These are phyloP conservation scores for Aspergillus biplanus DNA, from an alignment of 495 filamentous ascomycete genomes.

Conservation along the genomic window DNA sequence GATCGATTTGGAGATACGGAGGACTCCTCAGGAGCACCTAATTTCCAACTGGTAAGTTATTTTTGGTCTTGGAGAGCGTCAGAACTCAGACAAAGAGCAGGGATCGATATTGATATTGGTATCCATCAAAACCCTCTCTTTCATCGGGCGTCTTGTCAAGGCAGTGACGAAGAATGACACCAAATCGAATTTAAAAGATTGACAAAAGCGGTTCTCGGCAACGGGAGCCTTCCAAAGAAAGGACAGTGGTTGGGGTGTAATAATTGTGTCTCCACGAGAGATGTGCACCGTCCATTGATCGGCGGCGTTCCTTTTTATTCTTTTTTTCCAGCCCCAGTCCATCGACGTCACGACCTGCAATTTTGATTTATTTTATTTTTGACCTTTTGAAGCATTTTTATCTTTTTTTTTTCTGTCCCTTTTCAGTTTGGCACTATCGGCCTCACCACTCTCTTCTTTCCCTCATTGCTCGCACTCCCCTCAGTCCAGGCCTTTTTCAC, in stretches of 20 bases:
- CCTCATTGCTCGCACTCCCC: not conserved
- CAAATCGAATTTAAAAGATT: too few species aligned
- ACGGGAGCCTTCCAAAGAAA: too few species aligned
- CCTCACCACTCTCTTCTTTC: not conserved
- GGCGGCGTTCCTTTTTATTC: conserved; percentile 12
- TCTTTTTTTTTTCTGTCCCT: conserved; percentile 6
- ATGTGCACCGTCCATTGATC: conserved; percentile 8
- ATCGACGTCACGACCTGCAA: conserved; percentile 21
- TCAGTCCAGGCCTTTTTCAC: not conserved
- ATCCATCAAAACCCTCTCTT: too few species aligned
- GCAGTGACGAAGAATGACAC: too few species aligned
- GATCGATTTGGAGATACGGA: conserved; percentile 13
- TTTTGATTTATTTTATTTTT: not conserved
- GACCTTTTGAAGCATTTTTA: not conserved
- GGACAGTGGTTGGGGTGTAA: not conserved
- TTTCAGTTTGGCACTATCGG: not conserved
- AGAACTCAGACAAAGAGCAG: not conserved
- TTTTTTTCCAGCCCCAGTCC: conserved; percentile 9
- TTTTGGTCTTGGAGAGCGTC: not conserved
- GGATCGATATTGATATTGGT: not conserved
- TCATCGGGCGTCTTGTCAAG: too few species aligned
- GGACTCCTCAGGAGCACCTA: not conserved
- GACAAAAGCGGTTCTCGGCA: too few species aligned
- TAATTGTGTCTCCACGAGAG: conserved; percentile 17
- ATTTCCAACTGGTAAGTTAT: not conserved